phyloP scores from a whole-genome alignment of 768 basidiomycete species.

The Boletus insuetus region DNA sequence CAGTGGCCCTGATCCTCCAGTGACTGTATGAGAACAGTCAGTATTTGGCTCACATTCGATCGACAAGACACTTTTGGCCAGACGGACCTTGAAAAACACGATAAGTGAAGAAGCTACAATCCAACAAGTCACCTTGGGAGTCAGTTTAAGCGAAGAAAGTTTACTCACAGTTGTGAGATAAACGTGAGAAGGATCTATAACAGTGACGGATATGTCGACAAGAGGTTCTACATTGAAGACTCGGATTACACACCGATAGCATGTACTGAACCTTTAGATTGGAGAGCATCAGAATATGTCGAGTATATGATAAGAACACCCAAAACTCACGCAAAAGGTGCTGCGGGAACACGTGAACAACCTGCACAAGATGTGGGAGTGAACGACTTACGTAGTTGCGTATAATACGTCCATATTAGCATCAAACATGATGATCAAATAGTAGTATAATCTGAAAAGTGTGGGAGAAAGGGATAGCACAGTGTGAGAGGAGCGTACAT shows the following conservation, averaged over 20 bases:
- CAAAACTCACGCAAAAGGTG: slow-evolving; percentile 31
- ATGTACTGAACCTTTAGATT: slow-evolving; percentile 23
- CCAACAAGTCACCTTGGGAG: background rate
- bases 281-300: background rate
- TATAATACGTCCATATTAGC: slow-evolving; percentile 22
- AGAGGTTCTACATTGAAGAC: background rate
- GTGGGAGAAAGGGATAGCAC: slow-evolving; percentile 5
- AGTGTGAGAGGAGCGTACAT: slow-evolving; percentile 15
- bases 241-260: slow-evolving; percentile 18
- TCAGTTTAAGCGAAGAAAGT: background rate
- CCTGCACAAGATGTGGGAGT: too few species aligned
- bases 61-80: background rate
- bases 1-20: slow-evolving; percentile 14
- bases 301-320: background rate
- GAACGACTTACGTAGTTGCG: slow-evolving; percentile 24
- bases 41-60: too few species aligned
- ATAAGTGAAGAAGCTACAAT: slow-evolving; percentile 21
- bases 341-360: slow-evolving; percentile 13
- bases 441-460: slow-evolving; percentile 27
- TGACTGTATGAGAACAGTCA: slow-evolving; percentile 13
- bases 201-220: background rate
- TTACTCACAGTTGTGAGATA: slow-evolving; percentile 26
- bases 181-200: slow-evolving; percentile 25
- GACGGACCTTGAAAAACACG: slow-evolving; percentile 27
- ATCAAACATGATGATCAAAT: slow-evolving; percentile 25